These are phyloP conservation scores for Sporothrix humicola DNA, from an alignment of 2,329 filamentous ascomycete genomes.

Conservation along the genomic window DNA sequence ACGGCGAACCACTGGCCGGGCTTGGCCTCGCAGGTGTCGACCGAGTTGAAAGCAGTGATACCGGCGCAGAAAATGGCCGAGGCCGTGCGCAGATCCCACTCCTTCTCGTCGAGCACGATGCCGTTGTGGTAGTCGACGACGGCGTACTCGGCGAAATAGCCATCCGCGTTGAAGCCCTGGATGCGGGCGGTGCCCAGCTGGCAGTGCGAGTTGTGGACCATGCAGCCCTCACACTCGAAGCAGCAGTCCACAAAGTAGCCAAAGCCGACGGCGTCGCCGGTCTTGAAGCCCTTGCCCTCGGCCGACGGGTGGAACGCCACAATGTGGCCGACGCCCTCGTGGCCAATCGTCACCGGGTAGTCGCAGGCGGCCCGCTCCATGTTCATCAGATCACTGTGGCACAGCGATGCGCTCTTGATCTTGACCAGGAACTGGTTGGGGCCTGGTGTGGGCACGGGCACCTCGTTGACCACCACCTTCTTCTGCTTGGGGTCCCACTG, in stretches of 20 bases:
- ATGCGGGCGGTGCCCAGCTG: constrained; percentile 48
- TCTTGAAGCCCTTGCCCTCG: constrained; percentile 48
- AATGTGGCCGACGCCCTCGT: constrained; percentile 55
- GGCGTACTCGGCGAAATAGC: constrained; percentile 56
- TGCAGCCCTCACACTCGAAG: constrained; percentile 55
- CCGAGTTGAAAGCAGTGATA: constrained; percentile 51
- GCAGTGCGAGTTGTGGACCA: constrained; percentile 51
- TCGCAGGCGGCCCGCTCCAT: constrained; percentile 38
- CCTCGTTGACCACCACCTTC: constrained; percentile 44
- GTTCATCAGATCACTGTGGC: constrained; percentile 44
- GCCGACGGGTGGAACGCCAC: constrained; percentile 47
- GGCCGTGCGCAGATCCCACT: constrained; percentile 45
- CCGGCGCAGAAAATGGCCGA: constrained; percentile 57
- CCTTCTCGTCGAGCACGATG: constrained; percentile 47
- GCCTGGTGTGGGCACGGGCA: constrained; percentile 51
- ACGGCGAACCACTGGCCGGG: constrained; percentile 50
- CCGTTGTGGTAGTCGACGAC: constrained; percentile 54
- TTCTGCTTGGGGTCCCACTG: constrained; percentile 36
- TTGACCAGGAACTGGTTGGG: constrained; percentile 50
- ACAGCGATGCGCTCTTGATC: constrained; percentile 46
- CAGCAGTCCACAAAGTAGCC: constrained; percentile 54
- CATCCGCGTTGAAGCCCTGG: constrained; percentile 52
- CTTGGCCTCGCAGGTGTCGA: constrained; percentile 45
- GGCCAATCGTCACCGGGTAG: constrained; percentile 45
- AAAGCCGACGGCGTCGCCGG: constrained; percentile 54